Evolutionary conservation across 805 yeast species (phyloP).

Genomic region (Saccharomycopsis sp.): DNA sequence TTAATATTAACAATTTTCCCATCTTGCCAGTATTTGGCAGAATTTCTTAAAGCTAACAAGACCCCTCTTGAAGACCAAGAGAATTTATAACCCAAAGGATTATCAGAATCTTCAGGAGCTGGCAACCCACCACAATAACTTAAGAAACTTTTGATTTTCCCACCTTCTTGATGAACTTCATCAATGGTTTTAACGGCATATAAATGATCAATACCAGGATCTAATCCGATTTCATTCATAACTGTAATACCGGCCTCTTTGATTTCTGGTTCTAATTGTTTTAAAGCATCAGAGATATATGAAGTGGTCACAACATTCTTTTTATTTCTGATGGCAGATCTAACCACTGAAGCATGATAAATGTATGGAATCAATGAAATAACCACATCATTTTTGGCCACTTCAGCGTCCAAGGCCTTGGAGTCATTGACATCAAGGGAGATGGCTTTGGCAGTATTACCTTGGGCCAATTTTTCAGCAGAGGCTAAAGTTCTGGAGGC

Average conservation of each 20-base stretch:
- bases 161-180: constrained; percentile 86
- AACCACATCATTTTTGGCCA: constrained; percentile 70
- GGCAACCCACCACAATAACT: constrained; percentile 99
- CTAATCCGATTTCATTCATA: constrained; percentile 97
- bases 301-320: constrained; percentile 91
- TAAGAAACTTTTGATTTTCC: constrained; percentile 87
- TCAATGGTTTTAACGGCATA: constrained; percentile 97
- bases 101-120: constrained; percentile 95
- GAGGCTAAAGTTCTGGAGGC: constrained; percentile 88
- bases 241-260: constrained; percentile 93
- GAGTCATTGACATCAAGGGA: constrained; percentile 82
- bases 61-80: constrained; percentile 99
- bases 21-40: constrained; percentile 80
- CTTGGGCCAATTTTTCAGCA: constrained; percentile 83
- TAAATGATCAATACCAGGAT: constrained; percentile 97
- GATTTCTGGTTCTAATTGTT: constrained; percentile 76
- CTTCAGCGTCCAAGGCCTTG: constrained; percentile 66
- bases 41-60: constrained; percentile 85
- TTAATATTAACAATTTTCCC: constrained; percentile 72
- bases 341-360: constrained; percentile 87
- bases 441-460: constrained; percentile 66
- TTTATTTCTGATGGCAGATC: constrained; percentile 83
- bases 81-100: constrained; percentile 97
- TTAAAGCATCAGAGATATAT: constrained; percentile 89
- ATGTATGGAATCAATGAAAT: constrained; percentile 95